phyloP scores from a whole-genome alignment of 169 alveolate genomes.

The Neospora caninum region DNA sequence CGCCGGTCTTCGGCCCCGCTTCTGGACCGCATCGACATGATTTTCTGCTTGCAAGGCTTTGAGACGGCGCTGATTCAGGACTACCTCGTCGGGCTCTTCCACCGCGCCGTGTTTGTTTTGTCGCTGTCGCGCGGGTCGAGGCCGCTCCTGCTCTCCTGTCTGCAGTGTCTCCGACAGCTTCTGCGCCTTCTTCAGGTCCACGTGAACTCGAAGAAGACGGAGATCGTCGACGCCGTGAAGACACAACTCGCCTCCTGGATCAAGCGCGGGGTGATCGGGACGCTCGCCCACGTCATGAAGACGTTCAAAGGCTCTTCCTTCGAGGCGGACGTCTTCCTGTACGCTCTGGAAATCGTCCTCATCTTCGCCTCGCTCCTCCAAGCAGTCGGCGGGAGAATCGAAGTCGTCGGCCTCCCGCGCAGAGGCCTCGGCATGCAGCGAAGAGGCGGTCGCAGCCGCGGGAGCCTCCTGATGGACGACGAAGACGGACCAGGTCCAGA shows the following conservation, averaged over 20 bases:
- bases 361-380: conserved; percentile 16
- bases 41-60: conserved; percentile 58
- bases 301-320: conserved; percentile 5
- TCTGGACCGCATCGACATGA: conserved; percentile 52
- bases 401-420: not conserved
- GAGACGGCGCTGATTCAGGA: conserved; percentile 50
- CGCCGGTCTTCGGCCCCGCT: not conserved
- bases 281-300: conserved; percentile 22
- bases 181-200: conserved; percentile 62
- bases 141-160: conserved; percentile 36
- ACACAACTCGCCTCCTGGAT: conserved; percentile 41
- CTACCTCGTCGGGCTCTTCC: not conserved
- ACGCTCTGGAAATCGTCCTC: conserved; percentile 41
- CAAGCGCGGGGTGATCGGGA: conserved; percentile 51
- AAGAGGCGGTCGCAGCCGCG: not conserved
- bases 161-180: conserved; percentile 63
- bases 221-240: conserved; percentile 53
- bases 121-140: conserved; percentile 12
- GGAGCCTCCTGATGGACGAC: not conserved
- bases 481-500: not conserved
- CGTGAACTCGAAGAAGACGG: conserved; percentile 2
- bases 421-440: conserved; percentile 7
- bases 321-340: conserved; percentile 45
- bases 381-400: conserved; percentile 43
- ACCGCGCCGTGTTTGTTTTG: conserved; percentile 7